Evolutionary conservation across 768 basidiomycete species (phyloP), one percentile per base, ranked within the genome.

Genomic region (Suillus occidentalis): DNA sequence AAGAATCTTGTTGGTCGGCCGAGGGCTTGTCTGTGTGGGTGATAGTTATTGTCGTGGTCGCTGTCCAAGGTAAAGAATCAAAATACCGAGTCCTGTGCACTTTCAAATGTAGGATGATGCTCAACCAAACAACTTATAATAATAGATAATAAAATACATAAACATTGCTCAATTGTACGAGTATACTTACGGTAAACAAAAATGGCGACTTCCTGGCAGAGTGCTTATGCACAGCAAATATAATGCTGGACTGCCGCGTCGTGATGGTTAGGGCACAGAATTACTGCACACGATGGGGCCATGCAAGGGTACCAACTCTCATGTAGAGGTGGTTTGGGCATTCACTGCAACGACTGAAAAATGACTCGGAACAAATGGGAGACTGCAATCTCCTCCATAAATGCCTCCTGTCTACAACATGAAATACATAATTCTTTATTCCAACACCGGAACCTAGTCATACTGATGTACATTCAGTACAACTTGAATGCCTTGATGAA

Each of bases 1-100:
- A 36, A n/a, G 6, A 4, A 55, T 25, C 2, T 28, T 6, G 58
- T 42, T 36, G 4, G 25, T 58, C 10, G 18, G 39, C 20, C 39
- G 18, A 42, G 58, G 18, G 58, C 18, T 20, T 20, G 58, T 42
- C 25, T 39, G 39, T 13, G 25, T 88, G 75, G 40, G 5, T 42
- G 16, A 31, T 39, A 40, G 18, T 39, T 18, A 37, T 58, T 39
- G 57, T 40, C 16, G 58, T 59, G 58, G 58, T 59, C 58, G 18
- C 40, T 59, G 58, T 59, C 18, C 39, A 59, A 42, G 57, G 58
- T 42, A 28, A 58, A 39, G 57, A 40, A 37, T 58, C 22, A 58
- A 59, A 59, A 59, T 31, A 42, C 40, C 58, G 57, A 40, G 56
- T 57, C 58, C 58, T 42, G 58, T 59, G 58, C 57, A 58, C 57